Percentiles rank a stretch among this genome's conserved stretches.
Conservation (phyloP, 2,329 filamentous ascomycete genomes). For the Sporothrix brunneoviolacea region DNA sequence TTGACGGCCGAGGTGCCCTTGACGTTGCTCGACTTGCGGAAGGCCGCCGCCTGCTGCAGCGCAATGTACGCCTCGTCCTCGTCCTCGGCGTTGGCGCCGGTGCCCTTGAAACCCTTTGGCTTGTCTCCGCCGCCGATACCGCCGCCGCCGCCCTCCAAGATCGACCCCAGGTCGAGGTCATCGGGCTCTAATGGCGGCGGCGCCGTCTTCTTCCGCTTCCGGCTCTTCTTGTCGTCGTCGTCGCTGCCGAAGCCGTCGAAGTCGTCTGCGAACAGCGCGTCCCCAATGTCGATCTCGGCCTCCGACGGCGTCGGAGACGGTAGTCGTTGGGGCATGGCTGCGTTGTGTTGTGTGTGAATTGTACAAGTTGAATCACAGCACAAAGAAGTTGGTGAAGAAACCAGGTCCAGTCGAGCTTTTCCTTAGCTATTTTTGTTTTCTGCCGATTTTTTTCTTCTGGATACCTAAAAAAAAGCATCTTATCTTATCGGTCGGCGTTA, state of each 20-base stretch:
- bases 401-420: neutral
- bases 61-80: conserved; percentile 89
- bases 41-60: conserved; percentile 75
- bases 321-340: conserved; percentile 61
- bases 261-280: conserved; percentile 59
- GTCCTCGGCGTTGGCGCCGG: conserved; percentile 44
- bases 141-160: conserved; percentile 52
- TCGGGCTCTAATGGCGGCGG: conserved; percentile 30
- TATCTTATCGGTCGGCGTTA: conserved; percentile 12
- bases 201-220: conserved; percentile 19
- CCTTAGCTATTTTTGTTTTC: neutral
- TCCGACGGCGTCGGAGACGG: conserved; percentile 81
- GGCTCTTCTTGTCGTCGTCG: conserved; percentile 37
- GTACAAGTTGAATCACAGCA: neutral
- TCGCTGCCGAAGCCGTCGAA: conserved; percentile 37
- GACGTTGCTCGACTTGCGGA: conserved; percentile 74
- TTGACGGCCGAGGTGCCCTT: conserved; percentile 88
- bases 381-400: neutral
- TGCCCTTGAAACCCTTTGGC: neutral
- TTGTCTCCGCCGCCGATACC: conserved; percentile 45
- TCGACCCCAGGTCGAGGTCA: conserved; percentile 52
- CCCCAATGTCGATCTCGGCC: conserved; percentile 84
- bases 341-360: neutral
- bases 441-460: conserved; percentile 8
- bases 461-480: neutral